phyloP scores from a whole-genome alignment of 257 asterid genomes.

The Solanum appendiculatum region DNA sequence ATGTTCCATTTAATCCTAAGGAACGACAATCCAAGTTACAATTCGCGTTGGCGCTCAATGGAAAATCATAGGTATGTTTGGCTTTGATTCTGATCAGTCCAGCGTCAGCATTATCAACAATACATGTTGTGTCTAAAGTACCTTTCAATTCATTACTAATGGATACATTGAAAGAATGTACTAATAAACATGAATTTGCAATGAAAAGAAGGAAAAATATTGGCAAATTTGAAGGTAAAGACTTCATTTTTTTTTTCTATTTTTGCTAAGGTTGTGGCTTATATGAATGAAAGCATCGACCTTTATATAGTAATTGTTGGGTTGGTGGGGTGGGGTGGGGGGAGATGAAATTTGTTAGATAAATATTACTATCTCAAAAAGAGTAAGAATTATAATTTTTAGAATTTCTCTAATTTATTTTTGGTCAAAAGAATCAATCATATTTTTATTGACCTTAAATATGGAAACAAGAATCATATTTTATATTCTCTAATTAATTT shows the following conservation, averaged over 20 bases:
- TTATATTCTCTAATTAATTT: neutral
- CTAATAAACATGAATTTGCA: neutral
- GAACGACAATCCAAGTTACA: neutral
- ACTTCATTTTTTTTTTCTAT: neutral
- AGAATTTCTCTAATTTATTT: neutral
- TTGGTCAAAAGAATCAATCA: neutral
- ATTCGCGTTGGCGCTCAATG: neutral
- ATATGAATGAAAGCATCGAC: neutral
- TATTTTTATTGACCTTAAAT: neutral
- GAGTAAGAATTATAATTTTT: too few relatives aligned
- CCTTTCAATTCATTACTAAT: neutral
- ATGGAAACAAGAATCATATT: too few relatives aligned
- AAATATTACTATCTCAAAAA: too few relatives aligned
- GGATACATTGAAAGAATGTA: neutral
- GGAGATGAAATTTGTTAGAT: neutral
- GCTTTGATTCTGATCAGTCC: neutral
- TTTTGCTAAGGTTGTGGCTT: neutral
- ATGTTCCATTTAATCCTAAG: neutral
- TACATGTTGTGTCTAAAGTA: neutral
- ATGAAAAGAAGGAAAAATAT: neutral
- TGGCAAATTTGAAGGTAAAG: neutral
- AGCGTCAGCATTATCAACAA: neutral
- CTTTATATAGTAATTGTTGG: neutral
- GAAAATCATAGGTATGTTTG: too few relatives aligned
- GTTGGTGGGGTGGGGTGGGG: too few relatives aligned